A percentile compares a stretch with the other conserved stretches of the same genome.
phyloP scores from a whole-genome alignment of 768 basidiomycete species.

The Suillus clintonianus region DNA sequence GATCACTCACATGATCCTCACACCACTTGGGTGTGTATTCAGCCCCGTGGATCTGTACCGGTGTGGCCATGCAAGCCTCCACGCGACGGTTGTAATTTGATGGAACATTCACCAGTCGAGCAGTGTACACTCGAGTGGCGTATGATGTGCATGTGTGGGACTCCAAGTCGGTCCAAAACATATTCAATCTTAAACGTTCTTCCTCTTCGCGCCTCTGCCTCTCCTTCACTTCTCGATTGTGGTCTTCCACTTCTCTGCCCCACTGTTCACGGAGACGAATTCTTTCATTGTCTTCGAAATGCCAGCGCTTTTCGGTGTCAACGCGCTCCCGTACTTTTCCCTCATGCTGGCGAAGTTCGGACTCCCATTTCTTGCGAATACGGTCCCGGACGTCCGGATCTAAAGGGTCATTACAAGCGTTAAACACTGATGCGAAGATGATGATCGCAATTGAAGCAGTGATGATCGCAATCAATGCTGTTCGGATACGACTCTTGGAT shows the following conservation, averaged over 20 bases:
- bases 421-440: background rate
- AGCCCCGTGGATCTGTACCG: slow-evolving; percentile 25
- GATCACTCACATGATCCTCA: slow-evolving; percentile 19
- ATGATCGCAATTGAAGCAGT: background rate
- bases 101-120: slow-evolving; percentile 30
- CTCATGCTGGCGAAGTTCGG: slow-evolving; percentile 18
- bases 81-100: slow-evolving; percentile 18
- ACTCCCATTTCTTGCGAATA: slow-evolving; percentile 18
- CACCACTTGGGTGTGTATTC: slow-evolving; percentile 18
- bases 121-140: slow-evolving; percentile 30
- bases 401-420: slow-evolving; percentile 21
- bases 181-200: slow-evolving; percentile 18
- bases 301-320: slow-evolving; percentile 17
- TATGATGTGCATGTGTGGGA: slow-evolving; percentile 28
- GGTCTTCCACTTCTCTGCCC: slow-evolving; percentile 18
- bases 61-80: slow-evolving; percentile 24
- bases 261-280: too few relatives aligned
- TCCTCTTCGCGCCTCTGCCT: slow-evolving; percentile 18
- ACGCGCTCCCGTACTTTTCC: slow-evolving; percentile 10
- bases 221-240: slow-evolving; percentile 17
- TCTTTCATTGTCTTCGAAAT: slow-evolving; percentile 14
- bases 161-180: slow-evolving; percentile 23
- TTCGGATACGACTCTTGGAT: background rate
- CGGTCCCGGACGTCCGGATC: slow-evolving; percentile 23
- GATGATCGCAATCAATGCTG: background rate